Base-by-base conservation (phyloP, 495 filamentous ascomycete species). In the Chaetomium cochliodes region DNA sequence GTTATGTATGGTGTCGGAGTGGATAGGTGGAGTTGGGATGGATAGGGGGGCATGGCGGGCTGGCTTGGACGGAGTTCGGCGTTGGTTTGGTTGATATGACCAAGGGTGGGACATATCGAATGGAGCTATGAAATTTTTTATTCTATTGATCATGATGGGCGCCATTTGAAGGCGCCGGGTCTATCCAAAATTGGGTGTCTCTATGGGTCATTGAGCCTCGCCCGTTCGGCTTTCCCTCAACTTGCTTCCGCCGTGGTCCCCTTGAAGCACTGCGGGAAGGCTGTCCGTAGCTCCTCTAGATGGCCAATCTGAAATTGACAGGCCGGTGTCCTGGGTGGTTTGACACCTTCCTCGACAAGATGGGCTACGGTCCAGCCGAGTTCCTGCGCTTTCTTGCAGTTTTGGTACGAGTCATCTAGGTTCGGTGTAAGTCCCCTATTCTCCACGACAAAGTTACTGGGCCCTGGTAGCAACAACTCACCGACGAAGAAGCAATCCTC, bases 401-500 rank as follows among this genome's bases (percentile, higher is more conserved):
- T 97, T 42, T 84, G 68, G 60, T 85, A 82, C 0, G 91, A 94
- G 70, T 97, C 93, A 73, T 97, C 92, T 96, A 62, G 9, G 13
- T 9, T 1, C 0, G 9, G 51, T 33, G 61, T 74, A 44, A 72
- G 69, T 26, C 25, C 33, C 4, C 0, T 15, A 64, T 16, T 49
- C n/a, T 3, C 22, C 26, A 12, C 22, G n/a, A 7, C 2, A 57
- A 26, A 23, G 46, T 50, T 8, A 44, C 44, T 0, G 7, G 11
- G 33, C 2, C 8, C 7, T 16, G 9, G 0, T 2, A 61, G 9
- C 13, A 13, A 0, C 25, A 18, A 68, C 88, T 68, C 80, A 92
- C 91, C 91, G 67, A 97, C 91, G 76, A 97, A 97, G 67, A 86
- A 96, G 74, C 92, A 96, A 47, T 87, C 78, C 53, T 86, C 82